Conservation (phyloP, 352 stramenopile genomes). For the Globisporangium middletonii region DNA sequence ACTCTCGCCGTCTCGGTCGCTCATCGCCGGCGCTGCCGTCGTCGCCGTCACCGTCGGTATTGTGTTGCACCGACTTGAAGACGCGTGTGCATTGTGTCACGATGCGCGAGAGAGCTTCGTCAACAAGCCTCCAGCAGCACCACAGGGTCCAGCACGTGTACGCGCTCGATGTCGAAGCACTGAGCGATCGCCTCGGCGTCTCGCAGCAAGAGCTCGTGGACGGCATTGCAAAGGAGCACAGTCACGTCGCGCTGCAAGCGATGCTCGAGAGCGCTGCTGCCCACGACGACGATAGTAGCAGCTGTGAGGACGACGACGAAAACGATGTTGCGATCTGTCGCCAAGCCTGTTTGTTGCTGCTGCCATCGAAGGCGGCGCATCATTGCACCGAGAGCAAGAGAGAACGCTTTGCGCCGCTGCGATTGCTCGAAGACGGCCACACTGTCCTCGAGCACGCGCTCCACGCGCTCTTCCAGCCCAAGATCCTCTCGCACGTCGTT, state of each 20-base stretch:
- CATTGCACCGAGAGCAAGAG: not conserved
- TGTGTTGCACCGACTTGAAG: too few species aligned
- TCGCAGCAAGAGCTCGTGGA: constrained; percentile 21
- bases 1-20: not conserved
- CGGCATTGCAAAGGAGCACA: constrained; percentile 14
- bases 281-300: not conserved
- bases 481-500: constrained; percentile 16
- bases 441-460: constrained; percentile 12
- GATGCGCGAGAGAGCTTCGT: not conserved
- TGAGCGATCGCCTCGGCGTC: constrained; percentile 18
- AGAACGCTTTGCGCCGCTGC: not conserved
- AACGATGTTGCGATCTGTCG: constrained; percentile 4
- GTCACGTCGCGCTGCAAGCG: constrained; percentile 12
- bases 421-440: not conserved
- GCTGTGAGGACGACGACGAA: not conserved
- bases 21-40: too few species aligned
- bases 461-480: constrained; percentile 11
- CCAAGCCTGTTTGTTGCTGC: constrained; percentile 15
- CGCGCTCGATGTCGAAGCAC: constrained; percentile 15
- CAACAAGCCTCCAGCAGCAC: not conserved
- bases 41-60: too few species aligned
- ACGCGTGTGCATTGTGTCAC: too few species aligned
- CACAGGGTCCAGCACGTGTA: constrained; percentile 18
- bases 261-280: constrained; percentile 8
- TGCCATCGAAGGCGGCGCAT: not conserved